Evolutionary conservation across 2,329 filamentous ascomycete species (phyloP).

Genomic region (Diaporthe amygdali): DNA sequence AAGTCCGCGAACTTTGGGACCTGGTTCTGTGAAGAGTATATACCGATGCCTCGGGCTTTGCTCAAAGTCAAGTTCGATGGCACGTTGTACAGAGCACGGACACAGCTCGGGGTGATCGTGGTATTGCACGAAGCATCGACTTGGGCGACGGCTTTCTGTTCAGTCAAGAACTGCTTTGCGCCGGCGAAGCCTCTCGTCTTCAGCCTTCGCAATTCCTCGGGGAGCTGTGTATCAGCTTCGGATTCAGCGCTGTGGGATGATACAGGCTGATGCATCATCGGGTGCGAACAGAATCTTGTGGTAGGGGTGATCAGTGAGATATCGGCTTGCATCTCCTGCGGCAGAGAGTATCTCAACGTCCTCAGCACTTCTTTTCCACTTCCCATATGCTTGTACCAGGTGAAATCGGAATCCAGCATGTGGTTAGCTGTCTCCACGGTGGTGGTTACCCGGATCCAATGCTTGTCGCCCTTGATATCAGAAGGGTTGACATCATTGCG

Average conservation of each 20-base stretch:
- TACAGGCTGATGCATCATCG: not conserved
- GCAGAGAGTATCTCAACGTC: conserved; percentile 21
- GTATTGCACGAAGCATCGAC: conserved; percentile 33
- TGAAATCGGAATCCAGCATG: conserved; percentile 30
- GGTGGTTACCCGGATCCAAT: conserved; percentile 31
- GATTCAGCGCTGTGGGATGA: not conserved
- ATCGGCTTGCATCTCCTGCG: conserved; percentile 9
- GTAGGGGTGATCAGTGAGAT: conserved; percentile 19
- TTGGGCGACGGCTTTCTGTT: not conserved
- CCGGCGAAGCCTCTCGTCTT: conserved; percentile 16
- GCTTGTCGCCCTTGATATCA: conserved; percentile 23
- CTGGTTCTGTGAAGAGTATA: conserved; percentile 53
- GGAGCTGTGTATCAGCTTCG: not conserved
- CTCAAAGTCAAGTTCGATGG: not conserved
- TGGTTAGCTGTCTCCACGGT: conserved; percentile 33
- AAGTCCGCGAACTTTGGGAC: conserved; percentile 38
- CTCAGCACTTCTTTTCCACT: conserved; percentile 23
- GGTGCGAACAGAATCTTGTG: conserved; percentile 3
- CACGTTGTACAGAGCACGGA: conserved; percentile 49
- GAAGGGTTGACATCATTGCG: conserved; percentile 24
- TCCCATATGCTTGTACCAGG: conserved; percentile 34
- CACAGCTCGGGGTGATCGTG: conserved; percentile 47
- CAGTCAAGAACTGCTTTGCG: not conserved
- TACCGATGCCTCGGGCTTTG: conserved; percentile 38
- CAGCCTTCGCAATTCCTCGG: not conserved